A percentile compares a stretch with the other conserved stretches of the same genome.
phyloP scores from a whole-genome alignment of 768 basidiomycete species.

The Calvatia gigantea region DNA sequence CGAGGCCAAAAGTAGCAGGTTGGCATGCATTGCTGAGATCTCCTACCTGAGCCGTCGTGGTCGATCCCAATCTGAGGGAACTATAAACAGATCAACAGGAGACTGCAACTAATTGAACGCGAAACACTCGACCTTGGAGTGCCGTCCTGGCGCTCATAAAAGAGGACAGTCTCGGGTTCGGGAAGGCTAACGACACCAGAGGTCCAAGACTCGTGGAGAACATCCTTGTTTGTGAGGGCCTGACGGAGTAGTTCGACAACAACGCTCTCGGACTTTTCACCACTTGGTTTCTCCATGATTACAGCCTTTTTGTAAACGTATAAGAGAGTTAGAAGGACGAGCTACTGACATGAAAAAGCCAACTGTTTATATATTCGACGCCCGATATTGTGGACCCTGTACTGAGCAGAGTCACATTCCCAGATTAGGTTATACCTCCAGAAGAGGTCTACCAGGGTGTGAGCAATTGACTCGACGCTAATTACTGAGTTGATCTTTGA shows the following conservation, averaged over 20 bases:
- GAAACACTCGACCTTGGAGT: neutral
- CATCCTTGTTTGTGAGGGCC: neutral
- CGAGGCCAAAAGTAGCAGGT: conserved; percentile 37
- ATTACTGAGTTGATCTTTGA: no score
- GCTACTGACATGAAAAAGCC: no score
- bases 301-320: no score
- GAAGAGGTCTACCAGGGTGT: no score
- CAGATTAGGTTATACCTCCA: no score
- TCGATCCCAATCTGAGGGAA: neutral
- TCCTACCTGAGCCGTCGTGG: neutral
- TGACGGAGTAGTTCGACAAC: neutral
- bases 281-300: no score
- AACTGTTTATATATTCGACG: no score
- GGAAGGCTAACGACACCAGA: neutral
- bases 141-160: neutral
- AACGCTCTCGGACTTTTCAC: no score
- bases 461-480: no score
- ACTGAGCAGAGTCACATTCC: no score
- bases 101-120: neutral
- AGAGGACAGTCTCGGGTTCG: neutral
- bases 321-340: no score
- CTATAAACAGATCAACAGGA: neutral
- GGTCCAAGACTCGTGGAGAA: neutral
- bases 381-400: no score
- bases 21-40: conserved; percentile 31